phyloP scores from a whole-genome alignment of 352 stramenopile genomes.

The Phytophthora colocasiae region DNA sequence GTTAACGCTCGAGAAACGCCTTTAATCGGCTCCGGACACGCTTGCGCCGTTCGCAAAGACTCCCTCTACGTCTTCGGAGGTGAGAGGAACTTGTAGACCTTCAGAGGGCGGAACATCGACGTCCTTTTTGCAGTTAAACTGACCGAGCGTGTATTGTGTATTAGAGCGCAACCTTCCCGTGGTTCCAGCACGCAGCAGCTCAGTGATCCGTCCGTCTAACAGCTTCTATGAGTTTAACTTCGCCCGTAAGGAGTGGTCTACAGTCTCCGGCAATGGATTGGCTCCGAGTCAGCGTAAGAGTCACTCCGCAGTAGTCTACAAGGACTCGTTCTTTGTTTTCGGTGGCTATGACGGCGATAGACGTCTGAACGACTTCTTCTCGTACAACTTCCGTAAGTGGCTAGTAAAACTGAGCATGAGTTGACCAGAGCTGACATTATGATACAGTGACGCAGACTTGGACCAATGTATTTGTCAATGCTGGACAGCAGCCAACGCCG shows the following conservation, averaged over 20 bases:
- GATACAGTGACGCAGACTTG: conserved; percentile 81
- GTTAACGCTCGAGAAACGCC: conserved; percentile 79
- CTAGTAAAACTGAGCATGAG: neutral
- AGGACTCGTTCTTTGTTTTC: conserved; percentile 95
- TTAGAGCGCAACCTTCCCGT: conserved; percentile 33
- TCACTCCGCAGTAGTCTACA: conserved; percentile 93
- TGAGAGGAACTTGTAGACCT: conserved; percentile 23
- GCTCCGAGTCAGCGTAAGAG: conserved; percentile 91
- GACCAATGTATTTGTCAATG: conserved; percentile 75
- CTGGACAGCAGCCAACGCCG: conserved; percentile 90
- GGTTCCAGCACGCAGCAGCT: conserved; percentile 23
- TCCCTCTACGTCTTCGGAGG: conserved; percentile 94
- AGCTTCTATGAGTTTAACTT: conserved; percentile 95
- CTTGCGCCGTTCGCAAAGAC: conserved; percentile 89
- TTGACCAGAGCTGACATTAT: conserved; percentile 3
- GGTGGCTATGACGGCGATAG: conserved; percentile 93
- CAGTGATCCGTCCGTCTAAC: conserved; percentile 69
- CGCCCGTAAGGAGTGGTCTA: conserved; percentile 71
- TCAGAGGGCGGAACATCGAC: conserved; percentile 10
- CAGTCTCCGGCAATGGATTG: conserved; percentile 59
- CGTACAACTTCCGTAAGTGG: conserved; percentile 92
- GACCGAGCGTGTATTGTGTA: conserved; percentile 7
- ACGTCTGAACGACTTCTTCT: conserved; percentile 95
- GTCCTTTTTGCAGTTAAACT: conserved; percentile 20
- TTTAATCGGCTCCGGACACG: conserved; percentile 92